These are phyloP conservation scores for Microbotryomycetes sp. DNA, from an alignment of 1,284 basidiomycete genomes.

Conservation along the genomic window DNA sequence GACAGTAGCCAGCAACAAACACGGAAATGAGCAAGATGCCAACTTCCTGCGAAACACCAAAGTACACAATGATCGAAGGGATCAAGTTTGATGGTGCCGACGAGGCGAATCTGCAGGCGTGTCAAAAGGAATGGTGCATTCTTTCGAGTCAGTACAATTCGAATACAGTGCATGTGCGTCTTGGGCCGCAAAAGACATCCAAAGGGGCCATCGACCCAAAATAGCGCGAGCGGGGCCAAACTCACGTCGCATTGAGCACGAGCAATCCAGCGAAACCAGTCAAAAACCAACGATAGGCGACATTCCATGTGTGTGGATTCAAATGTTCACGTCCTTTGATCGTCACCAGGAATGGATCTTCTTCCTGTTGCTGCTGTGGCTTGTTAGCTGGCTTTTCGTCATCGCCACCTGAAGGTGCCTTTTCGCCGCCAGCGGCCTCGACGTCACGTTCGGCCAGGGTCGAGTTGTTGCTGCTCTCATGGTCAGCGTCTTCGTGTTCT, in stretches of 20 bases:
- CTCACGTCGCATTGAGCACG: slow-evolving; percentile 57
- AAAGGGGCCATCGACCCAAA: not conserved
- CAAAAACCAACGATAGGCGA: slow-evolving; percentile 56
- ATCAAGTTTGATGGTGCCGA: slow-evolving; percentile 53
- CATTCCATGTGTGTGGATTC: slow-evolving; percentile 54
- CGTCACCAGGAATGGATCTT: slow-evolving; percentile 45
- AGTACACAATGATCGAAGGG: slow-evolving; percentile 50
- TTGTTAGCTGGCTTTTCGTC: not conserved
- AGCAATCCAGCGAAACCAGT: slow-evolving; percentile 57
- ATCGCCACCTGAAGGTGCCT: not conserved
- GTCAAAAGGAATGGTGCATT: not conserved
- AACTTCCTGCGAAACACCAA: slow-evolving; percentile 54
- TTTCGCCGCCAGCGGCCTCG: not conserved
- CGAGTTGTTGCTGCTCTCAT: not conserved
- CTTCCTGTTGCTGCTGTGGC: slow-evolving; percentile 14
- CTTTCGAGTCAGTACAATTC: not conserved
- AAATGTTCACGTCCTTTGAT: slow-evolving; percentile 48
- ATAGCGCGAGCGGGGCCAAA: not conserved
- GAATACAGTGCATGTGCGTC: not conserved
- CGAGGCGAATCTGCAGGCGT: slow-evolving; percentile 51
- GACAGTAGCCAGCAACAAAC: slow-evolving; percentile 45
- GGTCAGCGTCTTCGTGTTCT: not conserved
- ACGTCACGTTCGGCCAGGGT: not conserved
- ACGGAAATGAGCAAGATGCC: slow-evolving; percentile 47
- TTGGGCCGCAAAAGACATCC: not conserved